Evolutionary conservation across 768 basidiomycete genomes (phyloP), one percentile per base, ranked within the genome.

Genomic region (Trametes cinnabarina): DNA sequence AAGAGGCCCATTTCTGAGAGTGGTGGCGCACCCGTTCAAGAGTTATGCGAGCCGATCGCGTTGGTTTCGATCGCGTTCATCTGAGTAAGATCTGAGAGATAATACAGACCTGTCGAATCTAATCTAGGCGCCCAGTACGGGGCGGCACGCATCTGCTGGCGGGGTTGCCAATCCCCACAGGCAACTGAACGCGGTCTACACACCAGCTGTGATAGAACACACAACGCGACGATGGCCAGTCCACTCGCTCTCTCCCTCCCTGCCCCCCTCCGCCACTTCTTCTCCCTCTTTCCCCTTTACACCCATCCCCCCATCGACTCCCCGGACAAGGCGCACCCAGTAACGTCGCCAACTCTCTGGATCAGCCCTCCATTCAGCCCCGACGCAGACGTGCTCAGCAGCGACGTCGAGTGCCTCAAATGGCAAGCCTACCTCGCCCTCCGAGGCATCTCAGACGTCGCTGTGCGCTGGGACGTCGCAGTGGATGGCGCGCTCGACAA

Each of bases 381-480:
- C 15, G 58, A 61, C 28, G 65, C 28, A 63, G 74, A n/a, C 48
- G 64, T 74, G 3, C 80, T 93, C 60, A 90, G 88, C 71, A 70
- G 78, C 51, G 91, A 93, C 72, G 85, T 92, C 64, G 90, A 92
- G 64, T 93, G 91, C 69, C 81, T 94, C 68, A 92, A 91, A 73
- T 93, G 91, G 91, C 92, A 94, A 71, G 89, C 92, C 0, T 92
- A 88, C 64, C 76, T 90, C 47, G 86, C 86, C 23, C 82, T 87
- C 47, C 85, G 88, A 56, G 84, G 82, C 8, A 66, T 88, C 58
- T 67, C 65, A 19, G 61, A 70, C 64, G 71, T 90, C 53, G 72
- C 71, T 20, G 69, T 92, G 14, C 82, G 88, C 42, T 88, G 82
- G 74, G 87, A 92, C 70, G 76, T 94, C 26, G 69, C 80, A 15